Conservation (phyloP, 805 yeast genomes). For the Kodamaea restingae region DNA sequence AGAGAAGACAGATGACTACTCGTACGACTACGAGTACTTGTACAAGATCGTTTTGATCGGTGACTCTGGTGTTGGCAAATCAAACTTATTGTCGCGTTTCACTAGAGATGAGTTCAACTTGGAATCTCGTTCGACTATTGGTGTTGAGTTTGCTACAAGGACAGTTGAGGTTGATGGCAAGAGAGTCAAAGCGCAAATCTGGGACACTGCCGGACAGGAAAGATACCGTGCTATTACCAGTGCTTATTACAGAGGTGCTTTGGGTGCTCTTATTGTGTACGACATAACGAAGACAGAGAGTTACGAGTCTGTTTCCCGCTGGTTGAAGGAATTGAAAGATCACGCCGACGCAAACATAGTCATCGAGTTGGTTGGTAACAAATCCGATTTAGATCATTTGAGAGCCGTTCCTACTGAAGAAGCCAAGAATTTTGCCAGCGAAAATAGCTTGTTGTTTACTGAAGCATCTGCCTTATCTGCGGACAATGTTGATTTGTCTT, state of each 20-base stretch:
- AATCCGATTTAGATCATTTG: slow-evolving; percentile 83
- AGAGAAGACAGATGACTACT: slow-evolving; percentile 43
- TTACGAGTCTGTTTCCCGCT: slow-evolving; percentile 79
- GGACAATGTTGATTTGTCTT: slow-evolving; percentile 91
- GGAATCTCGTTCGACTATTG: slow-evolving; percentile 92
- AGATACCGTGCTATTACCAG: slow-evolving; percentile 96
- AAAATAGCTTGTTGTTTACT: slow-evolving; percentile 86
- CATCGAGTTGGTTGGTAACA: slow-evolving; percentile 89
- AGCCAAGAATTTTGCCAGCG: slow-evolving; percentile 90
- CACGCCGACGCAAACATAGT: slow-evolving; percentile 94
- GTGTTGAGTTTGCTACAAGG: slow-evolving; percentile 97
- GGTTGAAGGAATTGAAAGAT: slow-evolving; percentile 87
- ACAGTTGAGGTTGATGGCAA: slow-evolving; percentile 85
- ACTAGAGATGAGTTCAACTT: slow-evolving; percentile 94
- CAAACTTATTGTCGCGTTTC: slow-evolving; percentile 88
- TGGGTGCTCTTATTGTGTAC: slow-evolving; percentile 92
- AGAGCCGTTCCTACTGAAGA: slow-evolving; percentile 98
- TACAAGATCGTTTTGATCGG: slow-evolving; percentile 96
- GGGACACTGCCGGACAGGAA: slow-evolving; percentile 99
- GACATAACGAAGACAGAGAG: slow-evolving; percentile 89
- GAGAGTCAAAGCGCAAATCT: slow-evolving; percentile 83
- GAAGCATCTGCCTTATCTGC: slow-evolving; percentile 94
- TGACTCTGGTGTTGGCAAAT: slow-evolving; percentile 96
- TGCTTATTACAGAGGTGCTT: slow-evolving; percentile 97
- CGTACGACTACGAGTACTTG: slow-evolving; percentile 79